phyloP scores from a whole-genome alignment of 2,329 filamentous ascomycete species.

The Fusarium clavum region DNA sequence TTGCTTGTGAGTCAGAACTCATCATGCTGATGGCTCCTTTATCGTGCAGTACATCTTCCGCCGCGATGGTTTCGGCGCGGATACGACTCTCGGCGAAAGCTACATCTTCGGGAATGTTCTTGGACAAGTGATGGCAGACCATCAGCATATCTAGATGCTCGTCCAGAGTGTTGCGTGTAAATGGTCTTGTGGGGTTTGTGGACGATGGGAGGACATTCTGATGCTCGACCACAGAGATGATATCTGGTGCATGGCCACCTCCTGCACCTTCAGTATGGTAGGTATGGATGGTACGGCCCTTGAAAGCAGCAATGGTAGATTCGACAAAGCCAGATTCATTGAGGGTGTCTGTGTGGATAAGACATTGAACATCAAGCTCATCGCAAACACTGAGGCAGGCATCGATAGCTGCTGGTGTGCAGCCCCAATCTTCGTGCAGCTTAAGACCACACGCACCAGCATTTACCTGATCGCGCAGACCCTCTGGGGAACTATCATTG shows the following conservation, averaged over 20 bases:
- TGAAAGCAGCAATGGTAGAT: constrained; percentile 87
- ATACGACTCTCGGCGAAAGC: constrained; percentile 96
- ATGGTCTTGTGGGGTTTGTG: constrained; percentile 93
- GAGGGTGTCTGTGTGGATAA: constrained; percentile 95
- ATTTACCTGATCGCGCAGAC: constrained; percentile 81
- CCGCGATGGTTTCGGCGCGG: constrained; percentile 94
- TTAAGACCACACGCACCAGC: constrained; percentile 93
- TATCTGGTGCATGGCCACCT: constrained; percentile 94
- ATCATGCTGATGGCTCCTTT: constrained; percentile 98
- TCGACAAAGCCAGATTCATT: constrained; percentile 99
- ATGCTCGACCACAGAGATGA: constrained; percentile 92
- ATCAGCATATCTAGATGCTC: constrained; percentile 99
- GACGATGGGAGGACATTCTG: constrained; percentile 88
- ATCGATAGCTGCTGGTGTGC: constrained; percentile 91
- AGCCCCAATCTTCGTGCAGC: constrained; percentile 96
- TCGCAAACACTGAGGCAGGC: constrained; percentile 87
- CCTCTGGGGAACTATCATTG: constrained; percentile 79
- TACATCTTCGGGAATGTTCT: constrained; percentile 94
- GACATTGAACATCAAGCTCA: constrained; percentile 89
- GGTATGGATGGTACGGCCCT: constrained; percentile 89
- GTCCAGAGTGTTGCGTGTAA: constrained; percentile 90
- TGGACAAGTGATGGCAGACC: constrained; percentile 95
- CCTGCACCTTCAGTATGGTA: constrained; percentile 98
- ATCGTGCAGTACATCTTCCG: constrained; percentile 95
- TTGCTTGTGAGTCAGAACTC: constrained; percentile 94